A percentile compares a stretch with the other conserved stretches of the same genome.
Conservation (phyloP, 306 rosid species). For the Malus asiatica region DNA sequence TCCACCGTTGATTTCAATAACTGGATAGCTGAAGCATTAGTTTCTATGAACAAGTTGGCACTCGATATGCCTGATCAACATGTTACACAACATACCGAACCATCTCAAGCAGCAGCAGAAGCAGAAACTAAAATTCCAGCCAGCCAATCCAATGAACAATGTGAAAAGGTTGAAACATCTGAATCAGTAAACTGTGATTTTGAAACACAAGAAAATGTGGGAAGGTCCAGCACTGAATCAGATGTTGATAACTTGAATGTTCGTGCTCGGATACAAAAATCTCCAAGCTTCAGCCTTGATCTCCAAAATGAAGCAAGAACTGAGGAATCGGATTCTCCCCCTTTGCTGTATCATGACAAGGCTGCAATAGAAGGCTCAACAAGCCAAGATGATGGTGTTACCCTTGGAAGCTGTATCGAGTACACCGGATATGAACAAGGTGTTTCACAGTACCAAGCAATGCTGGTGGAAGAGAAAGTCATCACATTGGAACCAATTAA, state of each 20-base stretch:
- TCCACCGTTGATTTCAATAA: slow-evolving; percentile 27
- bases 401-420: slow-evolving; percentile 15
- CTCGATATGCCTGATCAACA: slow-evolving; percentile 19
- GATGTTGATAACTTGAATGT: slow-evolving; percentile 41
- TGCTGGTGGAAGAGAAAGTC: slow-evolving; percentile 48
- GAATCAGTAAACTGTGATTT: slow-evolving; percentile 21
- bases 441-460: slow-evolving; percentile 14
- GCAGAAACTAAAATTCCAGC: slow-evolving; percentile 23
- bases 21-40: slow-evolving; percentile 20
- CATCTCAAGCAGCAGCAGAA: slow-evolving; percentile 2
- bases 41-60: slow-evolving; percentile 25
- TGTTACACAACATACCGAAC: slow-evolving; percentile 16
- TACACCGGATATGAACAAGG: slow-evolving; percentile 14
- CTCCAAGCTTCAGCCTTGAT: slow-evolving; percentile 76
- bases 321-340: slow-evolving; percentile 55
- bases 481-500: slow-evolving; percentile 58
- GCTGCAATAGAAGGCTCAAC: slow-evolving; percentile 22
- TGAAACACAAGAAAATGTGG: slow-evolving; percentile 40
- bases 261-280: slow-evolving; percentile 46
- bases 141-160: slow-evolving; percentile 14
- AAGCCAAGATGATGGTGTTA: slow-evolving; percentile 13
- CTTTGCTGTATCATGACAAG: slow-evolving; percentile 42
- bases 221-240: slow-evolving; percentile 66
- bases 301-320: slow-evolving; percentile 36
- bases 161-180: slow-evolving; percentile 1